Conservation (phyloP, 176 grass and related monocot genomes). For the Pontederia paniculata region DNA sequence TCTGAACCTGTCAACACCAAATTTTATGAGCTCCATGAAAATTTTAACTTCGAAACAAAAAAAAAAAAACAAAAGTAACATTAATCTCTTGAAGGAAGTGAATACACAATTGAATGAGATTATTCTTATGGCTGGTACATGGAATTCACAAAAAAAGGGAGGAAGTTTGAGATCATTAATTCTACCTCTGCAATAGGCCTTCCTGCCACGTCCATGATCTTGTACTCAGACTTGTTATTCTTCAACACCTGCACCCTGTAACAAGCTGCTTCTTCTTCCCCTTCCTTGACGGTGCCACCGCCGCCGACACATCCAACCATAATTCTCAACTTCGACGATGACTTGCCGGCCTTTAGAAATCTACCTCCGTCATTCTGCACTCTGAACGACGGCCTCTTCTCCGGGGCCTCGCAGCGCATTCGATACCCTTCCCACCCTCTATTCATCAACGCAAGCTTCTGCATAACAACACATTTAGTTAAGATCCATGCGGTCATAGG, state of each 20-base stretch:
- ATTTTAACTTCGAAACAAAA: neutral
- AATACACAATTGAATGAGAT: too few species aligned
- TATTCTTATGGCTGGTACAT: too few species aligned
- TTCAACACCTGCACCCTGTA: conserved; percentile 32
- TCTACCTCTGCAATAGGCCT: conserved; percentile 33
- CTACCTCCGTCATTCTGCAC: conserved; percentile 18
- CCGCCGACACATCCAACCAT: conserved; percentile 13
- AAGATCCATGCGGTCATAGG: neutral
- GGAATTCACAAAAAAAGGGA: too few species aligned
- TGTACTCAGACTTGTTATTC: conserved; percentile 21
- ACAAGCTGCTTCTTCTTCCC: neutral
- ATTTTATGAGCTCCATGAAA: neutral
- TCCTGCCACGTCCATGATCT: conserved; percentile 42
- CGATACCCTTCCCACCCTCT: conserved; percentile 56
- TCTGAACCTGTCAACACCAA: conserved; percentile 19
- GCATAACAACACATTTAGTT: conserved; percentile 6
- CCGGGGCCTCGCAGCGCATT: conserved; percentile 9
- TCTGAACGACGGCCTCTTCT: conserved; percentile 49
- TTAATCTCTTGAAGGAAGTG: neutral
- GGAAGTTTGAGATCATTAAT: neutral
- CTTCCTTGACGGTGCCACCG: neutral
- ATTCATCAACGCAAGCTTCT: conserved; percentile 37
- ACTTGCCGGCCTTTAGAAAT: conserved; percentile 27
- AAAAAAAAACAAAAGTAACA: neutral
- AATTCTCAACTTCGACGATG: conserved; percentile 20